phyloP scores from a whole-genome alignment of 2,329 filamentous ascomycete genomes.

The Lanzia echinophila region DNA sequence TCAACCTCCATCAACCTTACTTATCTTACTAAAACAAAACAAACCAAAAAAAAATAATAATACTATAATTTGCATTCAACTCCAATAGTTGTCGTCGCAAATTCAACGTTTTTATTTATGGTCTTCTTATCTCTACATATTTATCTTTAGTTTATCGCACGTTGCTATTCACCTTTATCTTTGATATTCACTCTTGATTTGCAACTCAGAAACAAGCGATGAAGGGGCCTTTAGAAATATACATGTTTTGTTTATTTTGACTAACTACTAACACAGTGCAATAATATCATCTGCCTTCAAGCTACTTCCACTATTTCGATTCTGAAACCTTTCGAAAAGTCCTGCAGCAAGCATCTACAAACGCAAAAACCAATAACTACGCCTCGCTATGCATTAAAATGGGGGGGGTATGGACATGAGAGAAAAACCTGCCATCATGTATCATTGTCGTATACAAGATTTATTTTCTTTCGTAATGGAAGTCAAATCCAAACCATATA shows the following conservation, averaged over 20 bases:
- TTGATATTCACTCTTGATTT: no score
- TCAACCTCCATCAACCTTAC: not conserved
- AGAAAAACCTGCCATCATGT: constrained; percentile 13
- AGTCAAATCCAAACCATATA: not conserved
- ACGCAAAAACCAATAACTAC: constrained; percentile 13
- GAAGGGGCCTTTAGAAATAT: not conserved
- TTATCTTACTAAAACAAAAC: no score
- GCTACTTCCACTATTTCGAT: not conserved
- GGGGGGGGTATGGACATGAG: constrained; percentile 18
- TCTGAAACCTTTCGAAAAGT: not conserved
- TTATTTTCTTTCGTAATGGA: constrained; percentile 1
- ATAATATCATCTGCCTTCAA: not conserved
- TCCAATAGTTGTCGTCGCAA: not conserved
- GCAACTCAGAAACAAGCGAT: no score
- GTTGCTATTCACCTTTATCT: no score
- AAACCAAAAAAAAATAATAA: not conserved
- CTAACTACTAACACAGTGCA: not conserved
- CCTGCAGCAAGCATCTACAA: constrained; percentile 2
- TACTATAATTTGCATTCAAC: not conserved
- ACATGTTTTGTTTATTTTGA: not conserved
- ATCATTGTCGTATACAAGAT: constrained; percentile 17
- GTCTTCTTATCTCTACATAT: no score
- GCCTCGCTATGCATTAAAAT: constrained; percentile 24
- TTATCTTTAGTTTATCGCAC: no score
- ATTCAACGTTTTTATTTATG: not conserved